Evolutionary conservation across 2,329 filamentous ascomycete species (phyloP), one percentile per base, ranked within the genome.

Genomic region (Calonectria pseudoturangicola): DNA sequence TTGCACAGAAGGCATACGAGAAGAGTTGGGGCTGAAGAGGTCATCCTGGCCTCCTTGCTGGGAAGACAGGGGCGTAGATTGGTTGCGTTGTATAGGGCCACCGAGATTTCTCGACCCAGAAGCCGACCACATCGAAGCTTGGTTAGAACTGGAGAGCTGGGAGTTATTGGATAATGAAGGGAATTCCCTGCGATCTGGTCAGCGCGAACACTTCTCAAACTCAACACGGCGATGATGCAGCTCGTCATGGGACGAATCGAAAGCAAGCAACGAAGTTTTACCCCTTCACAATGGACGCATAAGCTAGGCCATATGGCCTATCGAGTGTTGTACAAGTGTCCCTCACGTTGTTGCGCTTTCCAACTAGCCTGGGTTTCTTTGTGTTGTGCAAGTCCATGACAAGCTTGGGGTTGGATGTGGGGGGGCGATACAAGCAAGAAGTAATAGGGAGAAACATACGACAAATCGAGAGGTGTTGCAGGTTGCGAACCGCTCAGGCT

Each of bases 401-500:
- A 12, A 50, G 50, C 13, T 48, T 10, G 6, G 43, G 27, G 15
- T 45, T 63, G 62, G 12, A 45, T 39, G 58, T 27, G 33, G 28
- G 41, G 25, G 18, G 28, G 68, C 21, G 43, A 54, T 36, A 28
- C 41, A 41, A 21, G 15, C 21, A 39, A 70, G 30, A 51, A 62
- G 27, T 60, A 68, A 21, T 30, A 58, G 28, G 50, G 56, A 64
- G 56, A 36, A 79, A 92, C 91, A 84, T 90, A 93, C 91, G 91
- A 92, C 70, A 90, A 85, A 81, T 93, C 92, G 73, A 93, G 84
- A 50, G 91, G 88, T 74, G 91, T 91, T 77, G 89, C 86, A 77
- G 90, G 88, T 83, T 92, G 91, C 71, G 91, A 92, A 74, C 90
- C 90, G 79, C 88, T 89, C 79, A 93, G 85, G 80, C 90, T 93